phyloP scores from a whole-genome alignment of 2,329 filamentous ascomycete species.

The Botrytis elliptica region DNA sequence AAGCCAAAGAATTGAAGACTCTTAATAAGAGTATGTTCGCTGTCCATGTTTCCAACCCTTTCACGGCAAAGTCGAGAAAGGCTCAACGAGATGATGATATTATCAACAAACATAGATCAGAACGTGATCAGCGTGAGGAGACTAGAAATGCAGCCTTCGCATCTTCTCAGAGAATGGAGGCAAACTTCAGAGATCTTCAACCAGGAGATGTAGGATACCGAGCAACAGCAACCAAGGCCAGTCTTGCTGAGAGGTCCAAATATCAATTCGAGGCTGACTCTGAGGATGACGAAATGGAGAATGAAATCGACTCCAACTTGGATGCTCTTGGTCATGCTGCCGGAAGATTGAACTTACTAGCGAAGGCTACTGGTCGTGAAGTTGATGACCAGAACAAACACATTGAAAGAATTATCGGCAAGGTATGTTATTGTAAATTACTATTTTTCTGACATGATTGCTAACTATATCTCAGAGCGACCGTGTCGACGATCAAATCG shows the following conservation, averaged over 20 bases:
- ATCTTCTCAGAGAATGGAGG: conserved; percentile 55
- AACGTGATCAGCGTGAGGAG: conserved; percentile 64
- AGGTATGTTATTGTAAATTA: conserved; percentile 54
- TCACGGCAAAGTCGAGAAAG: conserved; percentile 67
- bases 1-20: conserved; percentile 78
- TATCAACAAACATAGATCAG: conserved; percentile 65
- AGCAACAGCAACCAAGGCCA: conserved; percentile 36
- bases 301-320: conserved; percentile 67
- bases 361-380: conserved; percentile 71
- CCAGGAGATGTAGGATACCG: conserved; percentile 38
- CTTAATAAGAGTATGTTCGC: conserved; percentile 91
- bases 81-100: conserved; percentile 65
- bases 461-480: conserved; percentile 63
- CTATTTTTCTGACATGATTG: conserved; percentile 12
- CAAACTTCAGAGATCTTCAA: conserved; percentile 47
- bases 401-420: conserved; percentile 73
- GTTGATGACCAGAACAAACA: conserved; percentile 74
- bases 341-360: conserved; percentile 69
- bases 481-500: conserved; percentile 76
- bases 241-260: conserved; percentile 63
- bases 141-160: conserved; percentile 55
- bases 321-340: conserved; percentile 61
- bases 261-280: conserved; percentile 68
- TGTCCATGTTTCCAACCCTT: conserved; percentile 73
- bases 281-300: conserved; percentile 55